Percentiles rank a stretch among this genome's conserved stretches.
phyloP scores from a whole-genome alignment of 169 alveolate genomes.

The Perkinsus chesapeaki region DNA sequence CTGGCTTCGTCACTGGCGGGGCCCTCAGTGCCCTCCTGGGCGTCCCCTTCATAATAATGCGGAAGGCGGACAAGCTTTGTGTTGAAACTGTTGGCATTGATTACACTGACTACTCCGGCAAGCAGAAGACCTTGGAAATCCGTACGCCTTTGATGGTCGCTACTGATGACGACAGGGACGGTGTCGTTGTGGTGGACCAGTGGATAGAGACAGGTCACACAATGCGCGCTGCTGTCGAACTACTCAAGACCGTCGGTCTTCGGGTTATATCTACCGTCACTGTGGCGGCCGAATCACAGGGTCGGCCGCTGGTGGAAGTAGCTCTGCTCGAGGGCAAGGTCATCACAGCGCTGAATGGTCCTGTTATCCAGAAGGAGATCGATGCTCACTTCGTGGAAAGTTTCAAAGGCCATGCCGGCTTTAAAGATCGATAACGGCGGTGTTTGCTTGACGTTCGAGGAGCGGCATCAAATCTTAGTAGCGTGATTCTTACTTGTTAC shows the following conservation, averaged over 20 bases:
- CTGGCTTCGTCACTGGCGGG: background rate
- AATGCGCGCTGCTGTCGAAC: background rate
- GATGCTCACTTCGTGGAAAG: background rate
- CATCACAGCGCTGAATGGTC: background rate
- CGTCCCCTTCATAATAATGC: background rate
- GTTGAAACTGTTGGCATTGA: background rate
- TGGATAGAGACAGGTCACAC: background rate
- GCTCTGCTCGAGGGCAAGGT: background rate
- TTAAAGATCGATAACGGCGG: background rate
- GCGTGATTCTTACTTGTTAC: too few species aligned
- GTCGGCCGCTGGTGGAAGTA: background rate
- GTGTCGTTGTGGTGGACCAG: background rate
- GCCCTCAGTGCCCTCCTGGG: background rate
- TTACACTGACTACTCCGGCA: background rate
- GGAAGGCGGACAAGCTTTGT: background rate
- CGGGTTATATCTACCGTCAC: background rate
- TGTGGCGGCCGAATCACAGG: background rate
- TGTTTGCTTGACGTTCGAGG: too few species aligned
- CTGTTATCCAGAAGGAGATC: background rate
- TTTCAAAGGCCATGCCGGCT: background rate
- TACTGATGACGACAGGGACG: background rate
- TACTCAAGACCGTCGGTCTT: background rate
- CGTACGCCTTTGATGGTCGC: background rate
- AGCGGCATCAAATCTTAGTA: too few species aligned
- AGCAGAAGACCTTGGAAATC: background rate